Percentiles rank a stretch among this genome's conserved stretches.
Evolutionary conservation across 352 stramenopile genomes (phyloP).

Genomic region (Elongisporangium prolatum): DNA sequence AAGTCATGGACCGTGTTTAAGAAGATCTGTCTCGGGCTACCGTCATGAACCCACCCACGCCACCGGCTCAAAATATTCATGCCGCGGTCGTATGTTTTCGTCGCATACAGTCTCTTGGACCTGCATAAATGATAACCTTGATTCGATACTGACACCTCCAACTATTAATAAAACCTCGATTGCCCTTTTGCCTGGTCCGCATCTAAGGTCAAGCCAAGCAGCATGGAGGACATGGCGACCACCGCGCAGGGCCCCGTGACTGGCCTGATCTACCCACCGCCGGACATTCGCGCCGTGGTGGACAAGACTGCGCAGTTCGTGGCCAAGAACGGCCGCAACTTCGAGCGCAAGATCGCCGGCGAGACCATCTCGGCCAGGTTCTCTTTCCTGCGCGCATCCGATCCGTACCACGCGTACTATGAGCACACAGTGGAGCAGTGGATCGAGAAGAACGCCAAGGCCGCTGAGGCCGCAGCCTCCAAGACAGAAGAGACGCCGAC

Average conservation of each 20-base stretch:
- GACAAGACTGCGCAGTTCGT: constrained; percentile 99
- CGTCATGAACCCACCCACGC: neutral
- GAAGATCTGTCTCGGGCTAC: neutral
- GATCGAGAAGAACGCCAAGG: constrained; percentile 38
- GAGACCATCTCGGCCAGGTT: constrained; percentile 97
- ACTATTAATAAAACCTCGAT: constrained; percentile 6
- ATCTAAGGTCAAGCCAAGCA: neutral
- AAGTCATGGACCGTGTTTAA: constrained; percentile 70
- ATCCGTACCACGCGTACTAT: constrained; percentile 99
- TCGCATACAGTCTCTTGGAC: neutral
- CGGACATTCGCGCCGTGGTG: constrained; percentile 96
- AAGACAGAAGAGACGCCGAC: constrained; percentile 8
- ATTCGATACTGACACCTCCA: too few relatives aligned
- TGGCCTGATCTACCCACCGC: constrained; percentile 95
- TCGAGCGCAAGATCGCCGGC: constrained; percentile 96
- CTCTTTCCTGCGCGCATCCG: constrained; percentile 92
- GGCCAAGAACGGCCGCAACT: constrained; percentile 95
- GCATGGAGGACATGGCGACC: constrained; percentile 5
- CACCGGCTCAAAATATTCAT: neutral
- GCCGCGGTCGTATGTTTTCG: neutral
- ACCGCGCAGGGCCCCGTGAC: constrained; percentile 76
- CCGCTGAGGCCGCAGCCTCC: constrained; percentile 3
- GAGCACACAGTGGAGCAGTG: constrained; percentile 94
- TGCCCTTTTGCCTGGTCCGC: neutral
- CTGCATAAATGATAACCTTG: too few relatives aligned